These are phyloP conservation scores for Suhomyces atakaporum DNA, from an alignment of 1,139 yeast genomes.

Conservation along the genomic window DNA sequence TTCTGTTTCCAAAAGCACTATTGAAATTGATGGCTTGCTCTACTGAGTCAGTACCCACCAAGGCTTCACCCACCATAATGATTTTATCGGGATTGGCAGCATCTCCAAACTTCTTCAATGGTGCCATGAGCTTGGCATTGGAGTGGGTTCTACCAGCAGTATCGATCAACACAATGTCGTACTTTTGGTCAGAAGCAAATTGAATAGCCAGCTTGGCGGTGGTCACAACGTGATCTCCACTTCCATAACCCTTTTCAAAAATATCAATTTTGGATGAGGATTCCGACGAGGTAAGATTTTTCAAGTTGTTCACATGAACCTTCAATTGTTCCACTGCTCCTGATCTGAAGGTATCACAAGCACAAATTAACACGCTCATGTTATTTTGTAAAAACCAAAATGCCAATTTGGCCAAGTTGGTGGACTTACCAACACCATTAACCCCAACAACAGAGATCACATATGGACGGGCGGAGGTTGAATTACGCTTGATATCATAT, in stretches of 20 bases:
- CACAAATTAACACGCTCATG: conserved; percentile 84
- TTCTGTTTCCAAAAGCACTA: conserved; percentile 83
- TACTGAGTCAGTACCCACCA: conserved; percentile 96
- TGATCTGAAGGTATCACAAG: conserved; percentile 96
- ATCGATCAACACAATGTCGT: conserved; percentile 88
- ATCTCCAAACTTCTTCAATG: conserved; percentile 90
- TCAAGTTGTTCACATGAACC: conserved; percentile 86
- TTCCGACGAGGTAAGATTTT: conserved; percentile 49
- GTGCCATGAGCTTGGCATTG: conserved; percentile 93
- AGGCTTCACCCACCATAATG: conserved; percentile 98
- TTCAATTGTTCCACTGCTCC: conserved; percentile 97
- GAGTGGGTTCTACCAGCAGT: conserved; percentile 98
- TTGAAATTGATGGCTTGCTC: conserved; percentile 94
- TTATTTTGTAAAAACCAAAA: conserved; percentile 94
- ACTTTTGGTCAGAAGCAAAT: conserved; percentile 59
- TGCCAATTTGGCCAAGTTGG: conserved; percentile 90
- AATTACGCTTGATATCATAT: conserved; percentile 69
- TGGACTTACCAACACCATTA: conserved; percentile 97
- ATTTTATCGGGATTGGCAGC: conserved; percentile 95
- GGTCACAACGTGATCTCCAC: conserved; percentile 87
- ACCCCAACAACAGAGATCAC: conserved; percentile 97
- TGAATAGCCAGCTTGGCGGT: conserved; percentile 94
- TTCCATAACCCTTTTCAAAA: conserved; percentile 95
- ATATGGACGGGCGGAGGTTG: conserved; percentile 61
- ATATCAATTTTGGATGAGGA: conserved; percentile 65